Percentiles rank a stretch among this genome's conserved stretches.
These are phyloP conservation scores for Gossypium herbaceum DNA, from an alignment of 345 rosid genomes.

Conservation along the genomic window DNA sequence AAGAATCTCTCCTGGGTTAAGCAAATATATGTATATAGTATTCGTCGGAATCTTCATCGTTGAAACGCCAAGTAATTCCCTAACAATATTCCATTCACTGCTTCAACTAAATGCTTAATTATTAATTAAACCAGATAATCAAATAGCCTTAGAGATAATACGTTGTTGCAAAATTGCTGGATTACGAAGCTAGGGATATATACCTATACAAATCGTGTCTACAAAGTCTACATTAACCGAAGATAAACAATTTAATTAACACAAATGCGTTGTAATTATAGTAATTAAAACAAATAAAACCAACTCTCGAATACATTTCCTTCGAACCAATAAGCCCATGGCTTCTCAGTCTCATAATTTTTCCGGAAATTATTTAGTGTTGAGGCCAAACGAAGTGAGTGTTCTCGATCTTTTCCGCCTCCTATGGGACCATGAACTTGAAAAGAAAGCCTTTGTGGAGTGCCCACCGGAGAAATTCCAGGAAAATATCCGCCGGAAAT, in stretches of 20 bases:
- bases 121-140: not conserved
- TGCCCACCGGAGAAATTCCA: slow-evolving; percentile 20
- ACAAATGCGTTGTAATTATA: not conserved
- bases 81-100: no score
- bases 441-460: slow-evolving; percentile 25
- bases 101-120: not conserved
- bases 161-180: not conserved
- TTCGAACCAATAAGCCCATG: not conserved
- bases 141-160: no score
- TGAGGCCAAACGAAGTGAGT: slow-evolving; percentile 42
- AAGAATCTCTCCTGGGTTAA: no score
- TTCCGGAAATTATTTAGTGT: slow-evolving; percentile 23
- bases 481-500: slow-evolving; percentile 32
- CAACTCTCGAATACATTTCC: not conserved
- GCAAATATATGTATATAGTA: no score
- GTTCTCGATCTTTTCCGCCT: slow-evolving; percentile 32
- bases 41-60: no score
- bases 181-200: slow-evolving; percentile 6
- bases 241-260: not conserved
- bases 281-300: not conserved
- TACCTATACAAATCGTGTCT: not conserved
- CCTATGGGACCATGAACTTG: slow-evolving; percentile 25
- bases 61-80: no score
- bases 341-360: not conserved
- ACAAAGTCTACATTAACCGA: not conserved